These are phyloP conservation scores for Crithidia fasciculata DNA, from an alignment of 208 protist genomes.

Conservation along the genomic window DNA sequence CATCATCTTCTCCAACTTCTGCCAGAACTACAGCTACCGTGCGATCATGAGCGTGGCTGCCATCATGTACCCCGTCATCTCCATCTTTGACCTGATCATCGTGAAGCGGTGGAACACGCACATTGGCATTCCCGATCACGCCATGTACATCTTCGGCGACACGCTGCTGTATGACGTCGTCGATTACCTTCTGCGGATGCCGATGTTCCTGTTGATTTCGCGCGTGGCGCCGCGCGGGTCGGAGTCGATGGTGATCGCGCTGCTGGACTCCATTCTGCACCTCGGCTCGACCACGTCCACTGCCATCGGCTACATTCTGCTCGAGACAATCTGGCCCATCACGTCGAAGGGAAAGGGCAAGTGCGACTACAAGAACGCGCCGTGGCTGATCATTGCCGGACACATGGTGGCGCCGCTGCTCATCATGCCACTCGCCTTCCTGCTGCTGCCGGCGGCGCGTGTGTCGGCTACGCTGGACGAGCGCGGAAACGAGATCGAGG, in stretches of 20 bases:
- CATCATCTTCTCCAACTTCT: constrained; percentile 51
- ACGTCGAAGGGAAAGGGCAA: constrained; percentile 19
- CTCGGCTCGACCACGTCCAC: constrained; percentile 52
- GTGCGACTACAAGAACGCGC: constrained; percentile 63
- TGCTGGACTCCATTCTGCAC: constrained; percentile 76
- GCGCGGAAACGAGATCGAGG: background rate
- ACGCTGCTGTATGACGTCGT: constrained; percentile 58
- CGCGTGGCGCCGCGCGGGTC: constrained; percentile 79
- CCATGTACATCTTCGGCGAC: constrained; percentile 77
- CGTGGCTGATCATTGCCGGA: constrained; percentile 25
- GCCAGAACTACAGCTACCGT: constrained; percentile 58
- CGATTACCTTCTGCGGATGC: constrained; percentile 75
- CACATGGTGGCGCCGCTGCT: constrained; percentile 19
- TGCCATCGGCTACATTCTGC: constrained; percentile 53
- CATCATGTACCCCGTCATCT: constrained; percentile 49
- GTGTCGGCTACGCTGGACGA: constrained; percentile 3
- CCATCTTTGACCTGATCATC: constrained; percentile 73
- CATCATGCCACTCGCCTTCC: constrained; percentile 1
- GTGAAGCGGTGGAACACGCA: constrained; percentile 73
- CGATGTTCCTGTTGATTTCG: constrained; percentile 75
- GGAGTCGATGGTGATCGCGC: constrained; percentile 79
- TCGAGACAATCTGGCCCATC: constrained; percentile 62
- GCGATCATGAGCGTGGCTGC: constrained; percentile 58
- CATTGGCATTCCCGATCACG: constrained; percentile 59
- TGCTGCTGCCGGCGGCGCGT: constrained; percentile 1